Evolutionary conservation across 2,329 filamentous ascomycete genomes (phyloP).

Genomic region (Penicillium sp.): DNA sequence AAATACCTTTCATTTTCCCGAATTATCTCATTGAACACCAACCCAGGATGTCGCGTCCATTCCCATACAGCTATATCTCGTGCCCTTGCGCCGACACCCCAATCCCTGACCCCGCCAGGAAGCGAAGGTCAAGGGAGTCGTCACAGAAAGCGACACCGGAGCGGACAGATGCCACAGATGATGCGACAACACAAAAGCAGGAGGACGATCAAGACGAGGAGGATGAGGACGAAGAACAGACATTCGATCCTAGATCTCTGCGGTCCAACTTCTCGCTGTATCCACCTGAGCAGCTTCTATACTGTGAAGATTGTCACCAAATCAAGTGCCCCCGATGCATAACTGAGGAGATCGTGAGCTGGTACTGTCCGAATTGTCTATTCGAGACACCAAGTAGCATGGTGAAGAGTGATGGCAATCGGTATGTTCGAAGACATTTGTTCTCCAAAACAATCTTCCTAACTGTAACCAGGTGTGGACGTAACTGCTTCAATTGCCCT

Average conservation of each 20-base stretch:
- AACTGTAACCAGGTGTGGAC: slow-evolving; percentile 66
- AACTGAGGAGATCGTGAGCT: slow-evolving; percentile 89
- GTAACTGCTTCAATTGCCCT: slow-evolving; percentile 95
- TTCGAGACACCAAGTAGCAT: slow-evolving; percentile 95
- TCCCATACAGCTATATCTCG: slow-evolving; percentile 66
- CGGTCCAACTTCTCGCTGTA: slow-evolving; percentile 90
- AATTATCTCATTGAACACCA: neutral
- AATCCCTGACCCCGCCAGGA: slow-evolving; percentile 40
- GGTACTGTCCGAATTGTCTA: slow-evolving; percentile 91
- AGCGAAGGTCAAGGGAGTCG: slow-evolving; percentile 38
- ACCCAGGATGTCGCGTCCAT: slow-evolving; percentile 53
- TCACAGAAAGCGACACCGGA: slow-evolving; percentile 34
- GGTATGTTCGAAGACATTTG: slow-evolving; percentile 55
- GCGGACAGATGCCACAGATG: slow-evolving; percentile 3
- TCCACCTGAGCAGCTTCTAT: slow-evolving; percentile 88
- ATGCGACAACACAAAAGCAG: slow-evolving; percentile 7
- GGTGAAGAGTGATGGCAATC: slow-evolving; percentile 88
- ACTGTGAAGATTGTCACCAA: slow-evolving; percentile 96
- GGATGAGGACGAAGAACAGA: slow-evolving; percentile 64
- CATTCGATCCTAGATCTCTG: slow-evolving; percentile 82
- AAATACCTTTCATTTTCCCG: neutral
- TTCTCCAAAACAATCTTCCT: neutral
- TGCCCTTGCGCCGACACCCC: slow-evolving; percentile 61
- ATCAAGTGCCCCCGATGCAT: slow-evolving; percentile 93
- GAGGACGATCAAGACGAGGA: slow-evolving; percentile 43